A percentile compares a stretch with the other conserved stretches of the same genome.
Conservation (phyloP, 345 rosid genomes). For the Draba incana region DNA sequence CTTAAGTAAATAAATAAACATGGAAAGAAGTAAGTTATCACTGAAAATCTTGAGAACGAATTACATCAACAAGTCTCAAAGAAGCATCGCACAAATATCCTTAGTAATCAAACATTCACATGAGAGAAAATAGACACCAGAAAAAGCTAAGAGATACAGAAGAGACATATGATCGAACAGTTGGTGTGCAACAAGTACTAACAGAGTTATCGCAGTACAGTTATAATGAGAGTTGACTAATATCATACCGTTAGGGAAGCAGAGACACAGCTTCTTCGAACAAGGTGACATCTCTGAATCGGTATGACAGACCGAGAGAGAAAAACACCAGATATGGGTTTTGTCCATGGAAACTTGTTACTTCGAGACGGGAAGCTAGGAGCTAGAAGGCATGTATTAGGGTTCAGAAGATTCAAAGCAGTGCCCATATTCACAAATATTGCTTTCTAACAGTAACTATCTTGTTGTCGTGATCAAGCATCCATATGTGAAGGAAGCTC, state of each 20-base stretch:
- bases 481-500: constrained; percentile 25
- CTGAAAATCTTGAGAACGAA: constrained; percentile 6
- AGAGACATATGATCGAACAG: constrained; percentile 58
- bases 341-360: constrained; percentile 32
- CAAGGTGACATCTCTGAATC: constrained; percentile 31
- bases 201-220: background rate
- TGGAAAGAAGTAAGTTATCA: background rate
- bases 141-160: background rate
- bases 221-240: background rate
- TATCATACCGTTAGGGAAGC: constrained; percentile 56
- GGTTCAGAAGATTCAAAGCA: constrained; percentile 40
- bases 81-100: background rate
- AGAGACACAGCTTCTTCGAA: constrained; percentile 16
- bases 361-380: constrained; percentile 41
- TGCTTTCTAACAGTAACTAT: constrained; percentile 6
- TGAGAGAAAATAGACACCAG: background rate
- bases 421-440: constrained; percentile 40
- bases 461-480: constrained; percentile 12
- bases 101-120: background rate
- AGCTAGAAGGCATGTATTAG: constrained; percentile 34
- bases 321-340: constrained; percentile 37
- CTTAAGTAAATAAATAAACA: background rate
- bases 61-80: background rate
- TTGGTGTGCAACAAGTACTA: constrained; percentile 36
- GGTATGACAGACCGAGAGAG: constrained; percentile 31